Evolutionary conservation across 148 eudicot genomes (phyloP).

Genomic region (Heliosperma pusillum): DNA sequence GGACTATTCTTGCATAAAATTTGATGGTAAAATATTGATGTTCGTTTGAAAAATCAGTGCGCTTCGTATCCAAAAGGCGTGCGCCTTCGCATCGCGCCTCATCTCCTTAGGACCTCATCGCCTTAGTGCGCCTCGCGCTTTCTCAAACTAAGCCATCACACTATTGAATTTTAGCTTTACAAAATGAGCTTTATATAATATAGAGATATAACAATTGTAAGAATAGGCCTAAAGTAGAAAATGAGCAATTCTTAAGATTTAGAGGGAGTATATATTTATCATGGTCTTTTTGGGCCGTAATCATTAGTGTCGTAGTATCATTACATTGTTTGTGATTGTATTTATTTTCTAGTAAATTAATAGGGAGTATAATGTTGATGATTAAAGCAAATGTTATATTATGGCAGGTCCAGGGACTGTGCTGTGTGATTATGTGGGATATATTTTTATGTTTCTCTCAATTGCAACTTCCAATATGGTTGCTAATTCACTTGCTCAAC

Average conservation of each 20-base stretch:
- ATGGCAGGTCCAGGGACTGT: slow-evolving; percentile 93
- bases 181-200: too few species aligned
- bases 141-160: too few species aligned
- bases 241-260: background rate
- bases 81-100: too few species aligned
- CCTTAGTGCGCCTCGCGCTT: too few species aligned
- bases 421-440: slow-evolving; percentile 73
- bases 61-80: too few species aligned
- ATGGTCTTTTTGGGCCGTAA: background rate
- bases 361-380: background rate
- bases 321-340: background rate
- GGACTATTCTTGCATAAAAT: too few species aligned
- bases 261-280: background rate
- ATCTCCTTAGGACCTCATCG: too few species aligned
- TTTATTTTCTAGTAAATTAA: background rate
- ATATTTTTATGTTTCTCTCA: slow-evolving; percentile 87
- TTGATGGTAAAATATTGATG: too few species aligned
- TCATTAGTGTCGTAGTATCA: background rate
- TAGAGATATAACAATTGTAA: too few species aligned
- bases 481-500: slow-evolving; percentile 79
- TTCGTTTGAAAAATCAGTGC: too few species aligned
- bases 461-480: slow-evolving; percentile 96
- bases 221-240: too few species aligned
- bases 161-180: too few species aligned
- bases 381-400: slow-evolving; percentile 14